Evolutionary conservation across 2,329 filamentous ascomycete genomes (phyloP), one percentile per base, ranked within the genome.

Genomic region (Pseudogymnoascus sp.): DNA sequence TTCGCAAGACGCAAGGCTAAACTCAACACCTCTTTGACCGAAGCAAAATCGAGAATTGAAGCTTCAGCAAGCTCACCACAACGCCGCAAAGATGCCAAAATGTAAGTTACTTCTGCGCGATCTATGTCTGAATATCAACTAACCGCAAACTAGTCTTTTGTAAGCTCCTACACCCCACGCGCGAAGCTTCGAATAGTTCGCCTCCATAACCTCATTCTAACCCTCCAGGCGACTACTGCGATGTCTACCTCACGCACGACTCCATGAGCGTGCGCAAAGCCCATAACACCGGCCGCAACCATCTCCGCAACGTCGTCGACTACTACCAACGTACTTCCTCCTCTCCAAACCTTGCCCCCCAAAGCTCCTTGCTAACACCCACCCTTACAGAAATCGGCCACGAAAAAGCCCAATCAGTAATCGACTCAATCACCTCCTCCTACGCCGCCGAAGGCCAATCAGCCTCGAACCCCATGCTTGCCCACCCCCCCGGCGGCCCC

Each of bases 221-320:
- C 68, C 72, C 61, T 71, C 65, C 66, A 82, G 77, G 92, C 83
- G 94, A 99, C 77, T 99, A 99, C 78, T 99, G 94, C 84, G 94
- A 99, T 89, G 94, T 99, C 77, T 99, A 99, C 83, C 89, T 99
- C 71, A 99, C 94, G 69, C 94, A 99, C 83, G 94, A 99, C 83
- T 96, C 92, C 52, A 97, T 97, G 93, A 96, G 92, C 78, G 94
- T 99, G 78, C 92, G 94, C 71, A 97, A 97, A 80, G 94, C 94
- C 59, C 94, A 99, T 78, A 99, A 99, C 81, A 89, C 86, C 74
- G 94, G 94, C 66, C 87, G 93, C 71, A 99, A 99, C 79, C 94
- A 99, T 74, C 80, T 99, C 66, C 90, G 94, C 72, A 99, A 99
- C 76, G 94, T 99, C 31, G 89, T 97, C 70, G 92, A 97, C 74